Conservation (phyloP, 1,284 basidiomycete species). For the Gomphus bonarii region DNA sequence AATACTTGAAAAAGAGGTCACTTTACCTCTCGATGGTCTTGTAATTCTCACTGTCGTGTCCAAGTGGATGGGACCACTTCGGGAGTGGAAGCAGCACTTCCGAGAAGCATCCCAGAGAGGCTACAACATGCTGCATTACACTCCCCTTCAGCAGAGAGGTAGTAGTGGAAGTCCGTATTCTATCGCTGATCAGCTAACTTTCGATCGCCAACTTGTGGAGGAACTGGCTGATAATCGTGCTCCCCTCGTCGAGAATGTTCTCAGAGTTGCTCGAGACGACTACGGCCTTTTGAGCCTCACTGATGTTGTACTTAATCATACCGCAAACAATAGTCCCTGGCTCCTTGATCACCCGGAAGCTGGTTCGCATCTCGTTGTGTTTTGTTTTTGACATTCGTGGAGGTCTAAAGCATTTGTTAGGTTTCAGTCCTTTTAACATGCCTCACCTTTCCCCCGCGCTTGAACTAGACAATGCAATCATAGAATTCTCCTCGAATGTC, state of each 20-base stretch:
- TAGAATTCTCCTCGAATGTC: constrained; percentile 69
- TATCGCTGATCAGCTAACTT: constrained; percentile 75
- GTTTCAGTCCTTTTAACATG: constrained; percentile 80
- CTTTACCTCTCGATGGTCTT: constrained; percentile 77
- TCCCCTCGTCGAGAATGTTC: constrained; percentile 45
- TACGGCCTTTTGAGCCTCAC: constrained; percentile 84
- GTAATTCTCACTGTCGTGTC: constrained; percentile 83
- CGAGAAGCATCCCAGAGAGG: constrained; percentile 77
- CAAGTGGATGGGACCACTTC: constrained; percentile 90
- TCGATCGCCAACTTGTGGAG: constrained; percentile 56
- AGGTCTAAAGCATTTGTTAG: constrained; percentile 27
- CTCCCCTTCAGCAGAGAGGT: constrained; percentile 85
- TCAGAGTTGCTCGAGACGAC: constrained; percentile 66
- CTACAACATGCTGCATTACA: constrained; percentile 95
- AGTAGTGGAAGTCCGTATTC: constrained; percentile 87
- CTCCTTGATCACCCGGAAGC: constrained; percentile 90
- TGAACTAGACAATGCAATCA: constrained; percentile 77
- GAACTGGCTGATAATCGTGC: constrained; percentile 25
- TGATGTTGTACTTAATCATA: constrained; percentile 93
- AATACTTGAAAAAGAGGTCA: constrained; percentile 39
- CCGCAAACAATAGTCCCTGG: constrained; percentile 88
- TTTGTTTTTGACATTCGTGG: background rate
- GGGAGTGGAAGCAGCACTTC: constrained; percentile 70
- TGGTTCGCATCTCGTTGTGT: constrained; percentile 36
- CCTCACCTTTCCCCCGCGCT: constrained; percentile 84